These are phyloP conservation scores for Galerina marginata DNA, from an alignment of 768 basidiomycete species.

Conservation along the genomic window DNA sequence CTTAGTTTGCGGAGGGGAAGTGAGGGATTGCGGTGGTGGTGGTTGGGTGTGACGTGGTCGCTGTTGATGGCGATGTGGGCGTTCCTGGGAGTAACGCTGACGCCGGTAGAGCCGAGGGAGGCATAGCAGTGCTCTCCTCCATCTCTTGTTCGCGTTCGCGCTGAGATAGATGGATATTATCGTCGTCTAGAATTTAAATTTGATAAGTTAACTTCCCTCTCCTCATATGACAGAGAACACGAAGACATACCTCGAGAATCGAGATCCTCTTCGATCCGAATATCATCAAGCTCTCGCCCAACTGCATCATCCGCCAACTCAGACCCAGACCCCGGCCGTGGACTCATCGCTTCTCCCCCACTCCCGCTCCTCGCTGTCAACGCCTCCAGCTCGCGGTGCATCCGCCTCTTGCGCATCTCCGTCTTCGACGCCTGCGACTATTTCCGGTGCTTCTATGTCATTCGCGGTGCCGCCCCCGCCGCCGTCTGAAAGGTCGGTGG, in stretches of 20 bases:
- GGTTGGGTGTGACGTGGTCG: background rate
- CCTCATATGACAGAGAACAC: background rate
- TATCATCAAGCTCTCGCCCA: background rate
- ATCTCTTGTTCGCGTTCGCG: too few species aligned
- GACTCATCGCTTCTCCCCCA: slow-evolving; percentile 1
- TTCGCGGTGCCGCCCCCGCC: background rate
- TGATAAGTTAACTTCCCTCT: background rate
- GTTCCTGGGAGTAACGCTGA: background rate
- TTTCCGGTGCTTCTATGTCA: too few species aligned
- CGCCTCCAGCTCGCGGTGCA: slow-evolving; percentile 34
- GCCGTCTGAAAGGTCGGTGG: background rate
- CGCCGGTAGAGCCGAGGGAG: slow-evolving; percentile 5
- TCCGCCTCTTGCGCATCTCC: slow-evolving; percentile 64
- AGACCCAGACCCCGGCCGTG: background rate
- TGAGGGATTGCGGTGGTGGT: too few species aligned
- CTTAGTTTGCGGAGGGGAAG: too few species aligned
- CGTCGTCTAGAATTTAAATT: background rate
- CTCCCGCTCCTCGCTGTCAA: slow-evolving; percentile 22
- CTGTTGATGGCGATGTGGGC: background rate
- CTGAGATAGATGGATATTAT: background rate
- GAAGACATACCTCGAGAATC: background rate
- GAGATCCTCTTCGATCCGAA: slow-evolving; percentile 12
- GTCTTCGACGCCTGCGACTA: background rate
- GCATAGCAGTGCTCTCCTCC: background rate
- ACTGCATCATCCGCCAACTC: slow-evolving; percentile 1